A percentile compares a stretch with the other conserved stretches of the same genome.
These are phyloP conservation scores for Pythium inflatum DNA, from an alignment of 352 stramenopile genomes.

Conservation along the genomic window DNA sequence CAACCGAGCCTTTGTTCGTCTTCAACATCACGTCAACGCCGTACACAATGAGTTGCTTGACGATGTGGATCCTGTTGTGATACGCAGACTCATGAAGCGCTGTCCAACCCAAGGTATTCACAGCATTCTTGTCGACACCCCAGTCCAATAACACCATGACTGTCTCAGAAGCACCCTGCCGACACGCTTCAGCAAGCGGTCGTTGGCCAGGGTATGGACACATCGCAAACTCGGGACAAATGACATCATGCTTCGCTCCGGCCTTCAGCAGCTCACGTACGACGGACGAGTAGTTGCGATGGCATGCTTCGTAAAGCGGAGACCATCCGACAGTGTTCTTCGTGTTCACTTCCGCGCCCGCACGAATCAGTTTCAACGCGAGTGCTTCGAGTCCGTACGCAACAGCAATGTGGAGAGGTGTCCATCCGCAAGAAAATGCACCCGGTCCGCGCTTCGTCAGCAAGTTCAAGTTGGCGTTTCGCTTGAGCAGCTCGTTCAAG, in stretches of 20 bases:
- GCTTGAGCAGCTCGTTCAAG: conserved; percentile 63
- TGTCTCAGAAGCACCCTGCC: conserved; percentile 62
- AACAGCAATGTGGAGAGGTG: conserved; percentile 75
- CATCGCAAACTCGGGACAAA: conserved; percentile 80
- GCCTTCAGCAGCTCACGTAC: conserved; percentile 68
- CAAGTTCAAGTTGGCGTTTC: conserved; percentile 63
- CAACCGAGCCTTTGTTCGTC: conserved; percentile 69
- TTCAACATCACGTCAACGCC: conserved; percentile 67
- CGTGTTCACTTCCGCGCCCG: conserved; percentile 67
- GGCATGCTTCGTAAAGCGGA: conserved; percentile 75
- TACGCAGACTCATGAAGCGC: conserved; percentile 81
- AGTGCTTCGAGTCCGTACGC: conserved; percentile 77
- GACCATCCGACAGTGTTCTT: conserved; percentile 77
- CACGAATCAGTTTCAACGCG: conserved; percentile 76
- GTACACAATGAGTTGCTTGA: conserved; percentile 80
- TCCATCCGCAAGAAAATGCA: conserved; percentile 80
- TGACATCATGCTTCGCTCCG: conserved; percentile 60
- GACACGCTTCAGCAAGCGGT: conserved; percentile 67
- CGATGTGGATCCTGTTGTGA: conserved; percentile 72
- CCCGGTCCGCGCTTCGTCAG: conserved; percentile 70
- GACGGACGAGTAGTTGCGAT: conserved; percentile 68
- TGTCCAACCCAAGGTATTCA: conserved; percentile 78
- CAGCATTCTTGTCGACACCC: conserved; percentile 78
- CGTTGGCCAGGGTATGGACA: conserved; percentile 75
- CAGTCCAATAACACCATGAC: conserved; percentile 81